Base-by-base conservation (phyloP, 345 rosid species). In the Noccaea caerulescens region DNA sequence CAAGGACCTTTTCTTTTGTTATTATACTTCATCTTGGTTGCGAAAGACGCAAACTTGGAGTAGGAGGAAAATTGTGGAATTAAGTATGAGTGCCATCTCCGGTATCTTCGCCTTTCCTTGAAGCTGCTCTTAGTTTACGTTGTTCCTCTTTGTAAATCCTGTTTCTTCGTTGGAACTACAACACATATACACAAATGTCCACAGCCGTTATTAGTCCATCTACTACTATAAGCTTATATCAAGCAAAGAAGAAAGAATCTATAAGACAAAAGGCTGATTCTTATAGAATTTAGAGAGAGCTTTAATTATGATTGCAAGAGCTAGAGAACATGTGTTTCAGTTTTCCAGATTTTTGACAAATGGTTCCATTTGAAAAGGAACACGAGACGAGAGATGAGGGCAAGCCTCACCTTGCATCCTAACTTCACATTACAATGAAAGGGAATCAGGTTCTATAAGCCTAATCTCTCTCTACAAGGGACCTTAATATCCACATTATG, bases 141-240 rank as follows among this genome's bases (percentile, higher is more conserved):
- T 94, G 97, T 80, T 94, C 99, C 83, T 94, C 99, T 85, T 94
- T 94, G 82, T 94, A 94, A 51, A 94, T 85, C 39, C 96, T 85
- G 72, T 94, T 94, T 78, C 99, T 89, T 46, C 99, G 81, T 77
- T 89, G 90, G 74, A 91, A 94, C 99, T 89, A 90, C 61, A 79
- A 60, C 41, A 63, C 41, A 63, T 41, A 44, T 10, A 64, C 13
- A 71, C 51, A n/a, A 42, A 46, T 6, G 0, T 1, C 43, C 4
- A 20, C 45, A 0, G 52, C 41, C 57, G 16, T 63, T 3, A 42
- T 60, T 37, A 75, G 68, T 67, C 41, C 23, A 46, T 32, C n/a
- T 13, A 6, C 20, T 23, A 9, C 20, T 23, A 58, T 5, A 58
- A 32, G 30, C 33, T 34, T 63, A 54, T 11, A 36, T 5, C 6